Evolutionary conservation across 1,284 basidiomycete species (phyloP).

Genomic region (Malassezia caprae): DNA sequence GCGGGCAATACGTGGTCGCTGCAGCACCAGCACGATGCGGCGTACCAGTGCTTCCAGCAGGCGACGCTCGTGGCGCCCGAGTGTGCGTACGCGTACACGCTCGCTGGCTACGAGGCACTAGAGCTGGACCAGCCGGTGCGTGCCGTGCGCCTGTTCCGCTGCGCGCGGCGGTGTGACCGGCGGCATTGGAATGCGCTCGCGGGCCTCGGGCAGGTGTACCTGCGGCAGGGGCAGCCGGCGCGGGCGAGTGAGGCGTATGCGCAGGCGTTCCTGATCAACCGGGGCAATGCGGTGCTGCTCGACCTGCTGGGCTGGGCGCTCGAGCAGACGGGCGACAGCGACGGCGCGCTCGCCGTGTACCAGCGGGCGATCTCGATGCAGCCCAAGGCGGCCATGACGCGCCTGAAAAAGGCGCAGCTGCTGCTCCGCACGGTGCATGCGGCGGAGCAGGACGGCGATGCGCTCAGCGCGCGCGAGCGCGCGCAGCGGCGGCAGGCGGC

Average conservation of each 20-base stretch:
- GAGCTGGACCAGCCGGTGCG: slow-evolving; percentile 35
- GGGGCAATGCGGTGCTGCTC: slow-evolving; percentile 34
- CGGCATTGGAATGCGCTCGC: slow-evolving; percentile 46
- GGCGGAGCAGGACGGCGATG: not conserved
- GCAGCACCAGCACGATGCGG: slow-evolving; percentile 39
- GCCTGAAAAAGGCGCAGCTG: slow-evolving; percentile 20
- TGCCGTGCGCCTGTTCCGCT: slow-evolving; percentile 36
- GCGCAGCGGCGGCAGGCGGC: slow-evolving; percentile 19
- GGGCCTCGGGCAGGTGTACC: slow-evolving; percentile 36
- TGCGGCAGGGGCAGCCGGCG: slow-evolving; percentile 28
- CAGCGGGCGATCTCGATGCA: slow-evolving; percentile 18
- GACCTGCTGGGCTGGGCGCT: slow-evolving; percentile 36
- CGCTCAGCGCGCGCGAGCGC: not conserved
- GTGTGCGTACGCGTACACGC: slow-evolving; percentile 43
- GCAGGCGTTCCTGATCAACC: slow-evolving; percentile 32
- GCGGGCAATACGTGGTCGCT: slow-evolving; percentile 43
- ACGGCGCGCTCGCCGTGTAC: slow-evolving; percentile 21
- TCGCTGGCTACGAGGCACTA: slow-evolving; percentile 43
- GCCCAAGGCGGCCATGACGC: slow-evolving; percentile 21
- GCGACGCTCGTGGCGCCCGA: slow-evolving; percentile 34
- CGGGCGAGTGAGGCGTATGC: slow-evolving; percentile 33
- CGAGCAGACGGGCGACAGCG: slow-evolving; percentile 14
- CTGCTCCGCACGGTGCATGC: slow-evolving; percentile 11
- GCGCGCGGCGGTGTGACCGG: slow-evolving; percentile 34
- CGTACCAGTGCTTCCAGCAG: slow-evolving; percentile 37